Evolutionary conservation across 176 grass and related monocot species (phyloP).

Genomic region (Phragmites australis): DNA sequence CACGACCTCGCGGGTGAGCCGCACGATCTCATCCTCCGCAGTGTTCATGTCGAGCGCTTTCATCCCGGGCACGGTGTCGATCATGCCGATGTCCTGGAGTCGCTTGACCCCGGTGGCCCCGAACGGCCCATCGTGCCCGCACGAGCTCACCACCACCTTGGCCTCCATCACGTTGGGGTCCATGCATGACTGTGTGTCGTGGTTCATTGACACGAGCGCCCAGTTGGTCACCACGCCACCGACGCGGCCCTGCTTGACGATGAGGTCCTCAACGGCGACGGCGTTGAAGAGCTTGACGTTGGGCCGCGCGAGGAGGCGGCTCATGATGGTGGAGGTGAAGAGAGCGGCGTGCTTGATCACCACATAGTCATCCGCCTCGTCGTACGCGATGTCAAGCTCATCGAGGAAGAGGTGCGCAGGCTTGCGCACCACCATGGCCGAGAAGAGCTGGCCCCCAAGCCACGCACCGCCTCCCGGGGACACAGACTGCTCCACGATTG

Average conservation of each 20-base stretch:
- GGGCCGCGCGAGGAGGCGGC: slow-evolving; percentile 66
- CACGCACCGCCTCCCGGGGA: slow-evolving; percentile 94
- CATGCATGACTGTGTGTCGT: slow-evolving; percentile 98
- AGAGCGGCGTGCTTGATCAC: slow-evolving; percentile 89
- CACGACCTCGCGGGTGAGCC: slow-evolving; percentile 84
- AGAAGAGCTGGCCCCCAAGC: slow-evolving; percentile 96
- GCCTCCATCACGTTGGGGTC: slow-evolving; percentile 97
- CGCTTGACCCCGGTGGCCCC: slow-evolving; percentile 90
- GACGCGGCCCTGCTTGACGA: slow-evolving; percentile 71
- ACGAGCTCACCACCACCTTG: slow-evolving; percentile 94
- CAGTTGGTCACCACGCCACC: slow-evolving; percentile 95
- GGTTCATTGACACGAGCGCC: slow-evolving; percentile 95
- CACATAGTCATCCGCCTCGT: slow-evolving; percentile 84
- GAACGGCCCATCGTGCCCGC: slow-evolving; percentile 91
- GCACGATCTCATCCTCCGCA: slow-evolving; percentile 86
- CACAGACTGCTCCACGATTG: slow-evolving; percentile 92
- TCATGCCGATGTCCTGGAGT: slow-evolving; percentile 94
- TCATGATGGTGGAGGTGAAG: slow-evolving; percentile 96
- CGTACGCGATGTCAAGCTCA: slow-evolving; percentile 71
- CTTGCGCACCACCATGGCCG: slow-evolving; percentile 96
- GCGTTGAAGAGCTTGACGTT: slow-evolving; percentile 99
- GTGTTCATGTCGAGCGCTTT: slow-evolving; percentile 90
- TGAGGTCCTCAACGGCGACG: slow-evolving; percentile 89
- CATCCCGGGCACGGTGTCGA: slow-evolving; percentile 83
- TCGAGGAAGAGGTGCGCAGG: slow-evolving; percentile 92